Percentiles rank a stretch among this genome's conserved stretches.
These are phyloP conservation scores for Penicillium verhagenii DNA, from an alignment of 495 filamentous ascomycete genomes.

Conservation along the genomic window DNA sequence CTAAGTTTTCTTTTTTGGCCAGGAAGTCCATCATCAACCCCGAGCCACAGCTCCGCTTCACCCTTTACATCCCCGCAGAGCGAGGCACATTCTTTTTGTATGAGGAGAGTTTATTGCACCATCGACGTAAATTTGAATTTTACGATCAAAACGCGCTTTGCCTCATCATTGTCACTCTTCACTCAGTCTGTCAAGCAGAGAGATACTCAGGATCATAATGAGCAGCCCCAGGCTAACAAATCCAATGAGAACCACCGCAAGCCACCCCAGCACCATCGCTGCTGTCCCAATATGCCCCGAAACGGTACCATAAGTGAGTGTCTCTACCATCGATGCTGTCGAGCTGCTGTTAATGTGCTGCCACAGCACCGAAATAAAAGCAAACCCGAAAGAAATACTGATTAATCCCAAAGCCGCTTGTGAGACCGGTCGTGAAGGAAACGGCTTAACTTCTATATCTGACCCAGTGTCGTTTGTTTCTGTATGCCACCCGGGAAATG, in stretches of 20 bases:
- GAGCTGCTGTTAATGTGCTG: constrained; percentile 18
- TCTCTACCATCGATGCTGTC: constrained; percentile 15
- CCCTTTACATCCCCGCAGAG: not conserved
- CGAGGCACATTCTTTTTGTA: too few species aligned
- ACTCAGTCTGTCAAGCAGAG: not conserved
- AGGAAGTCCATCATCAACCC: not conserved
- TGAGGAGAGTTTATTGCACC: too few species aligned
- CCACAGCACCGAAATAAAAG: constrained; percentile 9
- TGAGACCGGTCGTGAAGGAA: not conserved
- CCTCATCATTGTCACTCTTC: not conserved
- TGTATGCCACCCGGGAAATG: constrained; percentile 12
- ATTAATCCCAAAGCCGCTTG: not conserved
- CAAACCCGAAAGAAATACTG: constrained; percentile 1
- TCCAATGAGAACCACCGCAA: constrained; percentile 5
- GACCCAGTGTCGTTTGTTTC: not conserved
- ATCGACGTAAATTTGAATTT: too few species aligned
- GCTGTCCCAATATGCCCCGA: constrained; percentile 12
- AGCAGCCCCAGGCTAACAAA: not conserved
- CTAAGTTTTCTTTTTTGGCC: not conserved
- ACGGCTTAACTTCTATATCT: constrained; percentile 3
- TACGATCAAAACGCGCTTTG: too few species aligned
- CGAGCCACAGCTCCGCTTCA: not conserved
- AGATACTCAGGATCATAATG: constrained; percentile 4
- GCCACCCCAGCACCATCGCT: constrained; percentile 17
- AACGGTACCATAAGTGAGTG: constrained; percentile 12